Evolutionary conservation across 148 eudicot genomes (phyloP), one percentile per base, ranked within the genome.

Genomic region (Chenopodium berlandieri): DNA sequence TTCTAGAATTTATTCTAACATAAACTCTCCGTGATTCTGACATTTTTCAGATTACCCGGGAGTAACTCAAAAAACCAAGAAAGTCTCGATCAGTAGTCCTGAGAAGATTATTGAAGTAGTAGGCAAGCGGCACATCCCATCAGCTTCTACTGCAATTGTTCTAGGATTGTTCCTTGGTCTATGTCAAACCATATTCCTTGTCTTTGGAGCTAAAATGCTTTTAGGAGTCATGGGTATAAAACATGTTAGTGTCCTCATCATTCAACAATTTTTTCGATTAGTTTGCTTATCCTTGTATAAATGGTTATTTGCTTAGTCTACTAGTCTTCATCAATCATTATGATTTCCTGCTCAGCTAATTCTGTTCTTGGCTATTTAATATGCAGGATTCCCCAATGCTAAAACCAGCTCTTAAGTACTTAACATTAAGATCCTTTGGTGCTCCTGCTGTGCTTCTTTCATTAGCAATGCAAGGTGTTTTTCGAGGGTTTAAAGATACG

Each of bases 371-470:
- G 11, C 10, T 50, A 10, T 37, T 34, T 37, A 37, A 37, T 40
- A 2, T 76, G 56, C 13, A 96, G 98, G 95, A 80, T 63, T 94
- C 98, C 75, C 95, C 98, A 13, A 96, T 96, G 99, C 84, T 94
- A 65, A 64, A 64, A 14, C 97, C 97, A 60, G 97, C 99, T 52
- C 86, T 76, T 4, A 86, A 82, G 85, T 96, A 96, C 79, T 87
- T 96, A 83, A 91, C 86, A 34, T 60, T 96, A 27, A 90, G 99
- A 68, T 87, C 99, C 20, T 86, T 96, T 1, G 99, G 99, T 47
- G 95, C 99, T 63, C 98, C 99, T 0, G 99, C 99, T 37, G 97
- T 96, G 81, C 94, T 94, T 79, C 93, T 96, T 73, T 96, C 99
- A 52, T 67, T 96, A 74, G 98, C 99, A 68, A 96, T 94, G 97